Conservation (phyloP, 805 yeast species). For the Cyberlindnera euphorbiae region DNA sequence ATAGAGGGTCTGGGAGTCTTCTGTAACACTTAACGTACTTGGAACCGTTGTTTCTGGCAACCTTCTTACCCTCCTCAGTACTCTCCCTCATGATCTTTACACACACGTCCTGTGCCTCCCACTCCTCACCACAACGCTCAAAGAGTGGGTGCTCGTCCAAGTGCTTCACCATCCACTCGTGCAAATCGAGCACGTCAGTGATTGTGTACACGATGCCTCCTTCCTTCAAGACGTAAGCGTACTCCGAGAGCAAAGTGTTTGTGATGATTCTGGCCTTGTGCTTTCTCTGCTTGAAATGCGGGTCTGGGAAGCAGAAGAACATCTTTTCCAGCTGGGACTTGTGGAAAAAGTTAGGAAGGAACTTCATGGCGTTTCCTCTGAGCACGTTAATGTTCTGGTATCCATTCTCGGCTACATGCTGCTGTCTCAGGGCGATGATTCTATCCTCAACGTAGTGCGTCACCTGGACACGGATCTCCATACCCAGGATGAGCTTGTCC, state of each 20-base stretch:
- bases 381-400: constrained; percentile 86
- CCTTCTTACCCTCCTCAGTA: constrained; percentile 99
- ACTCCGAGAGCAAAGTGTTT: constrained; percentile 81
- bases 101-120: constrained; percentile 78
- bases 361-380: constrained; percentile 97
- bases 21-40: constrained; percentile 86
- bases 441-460: constrained; percentile 96
- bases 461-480: constrained; percentile 98
- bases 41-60: constrained; percentile 80
- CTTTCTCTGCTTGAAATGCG: constrained; percentile 95
- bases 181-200: constrained; percentile 91
- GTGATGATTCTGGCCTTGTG: constrained; percentile 97
- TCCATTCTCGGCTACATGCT: constrained; percentile 31
- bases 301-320: constrained; percentile 99
- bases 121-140: constrained; percentile 69
- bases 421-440: constrained; percentile 75
- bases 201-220: constrained; percentile 91
- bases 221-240: constrained; percentile 82
- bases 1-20: constrained; percentile 57
- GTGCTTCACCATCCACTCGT: constrained; percentile 94
- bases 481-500: constrained; percentile 73
- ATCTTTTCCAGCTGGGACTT: constrained; percentile 82
- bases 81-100: constrained; percentile 83
- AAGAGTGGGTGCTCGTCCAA: constrained; percentile 88
- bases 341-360: constrained; percentile 86